Percentiles rank a stretch among this genome's conserved stretches.
Evolutionary conservation across 768 basidiomycete species (phyloP).

Genomic region (Suillus occidentalis): DNA sequence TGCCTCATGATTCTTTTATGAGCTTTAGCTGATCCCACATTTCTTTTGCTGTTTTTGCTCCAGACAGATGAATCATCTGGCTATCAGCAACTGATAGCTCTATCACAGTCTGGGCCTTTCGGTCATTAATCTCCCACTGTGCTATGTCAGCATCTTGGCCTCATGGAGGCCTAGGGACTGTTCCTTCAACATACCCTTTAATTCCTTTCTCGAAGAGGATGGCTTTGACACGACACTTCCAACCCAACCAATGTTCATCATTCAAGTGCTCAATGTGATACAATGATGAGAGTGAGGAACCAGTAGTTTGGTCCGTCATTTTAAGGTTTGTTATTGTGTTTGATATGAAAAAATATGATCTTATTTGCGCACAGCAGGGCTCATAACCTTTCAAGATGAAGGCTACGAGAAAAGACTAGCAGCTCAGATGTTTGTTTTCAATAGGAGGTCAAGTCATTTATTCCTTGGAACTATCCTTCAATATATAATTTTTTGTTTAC

Average conservation of each 20-base stretch:
- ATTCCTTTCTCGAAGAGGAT: neutral
- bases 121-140: neutral
- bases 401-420: no score
- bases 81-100: neutral
- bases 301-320: no score
- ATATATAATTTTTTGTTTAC: no score
- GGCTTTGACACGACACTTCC: neutral
- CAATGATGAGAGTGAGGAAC: no score
- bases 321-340: no score
- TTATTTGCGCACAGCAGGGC: no score
- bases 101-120: neutral
- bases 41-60: neutral
- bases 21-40: neutral
- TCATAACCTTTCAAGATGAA: no score
- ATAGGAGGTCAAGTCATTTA: no score
- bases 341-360: no score
- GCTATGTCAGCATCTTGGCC: neutral
- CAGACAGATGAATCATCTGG: neutral
- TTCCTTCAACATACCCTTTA: neutral
- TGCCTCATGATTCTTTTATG: neutral
- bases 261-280: neutral
- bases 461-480: no score
- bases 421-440: no score
- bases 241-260: neutral
- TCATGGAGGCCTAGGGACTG: neutral